These are phyloP conservation scores for Bretschneidera sinensis DNA, from an alignment of 345 rosid genomes.

Conservation along the genomic window DNA sequence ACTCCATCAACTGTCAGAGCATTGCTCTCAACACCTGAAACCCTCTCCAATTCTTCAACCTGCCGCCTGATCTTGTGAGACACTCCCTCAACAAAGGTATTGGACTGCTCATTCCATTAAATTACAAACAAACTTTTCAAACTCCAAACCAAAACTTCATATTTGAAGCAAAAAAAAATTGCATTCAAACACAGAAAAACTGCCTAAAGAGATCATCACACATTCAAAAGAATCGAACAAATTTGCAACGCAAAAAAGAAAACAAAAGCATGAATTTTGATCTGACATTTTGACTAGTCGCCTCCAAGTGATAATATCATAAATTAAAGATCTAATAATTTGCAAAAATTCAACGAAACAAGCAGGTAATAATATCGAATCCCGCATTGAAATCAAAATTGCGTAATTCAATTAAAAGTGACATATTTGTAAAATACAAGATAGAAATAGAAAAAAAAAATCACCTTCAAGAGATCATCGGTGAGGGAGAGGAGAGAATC, in stretches of 20 bases:
- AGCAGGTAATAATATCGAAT: no score
- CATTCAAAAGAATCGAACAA: neutral
- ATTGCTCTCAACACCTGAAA: conserved; percentile 74
- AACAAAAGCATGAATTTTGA: neutral
- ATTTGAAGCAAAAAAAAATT: no score
- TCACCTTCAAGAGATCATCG: conserved; percentile 93
- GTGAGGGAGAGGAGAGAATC: conserved; percentile 95
- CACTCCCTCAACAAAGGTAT: conserved; percentile 84
- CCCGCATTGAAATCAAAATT: no score
- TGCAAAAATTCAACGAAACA: no score
- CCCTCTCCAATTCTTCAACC: conserved; percentile 95
- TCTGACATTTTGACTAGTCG: neutral
- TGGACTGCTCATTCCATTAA: conserved; percentile 55
- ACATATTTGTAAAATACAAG: neutral
- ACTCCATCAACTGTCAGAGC: conserved; percentile 91
- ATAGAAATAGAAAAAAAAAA: neutral
- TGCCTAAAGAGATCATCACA: no score
- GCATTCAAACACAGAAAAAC: no score
- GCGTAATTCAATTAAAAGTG: conserved; percentile 8
- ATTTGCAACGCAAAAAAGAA: neutral
- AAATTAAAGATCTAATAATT: no score
- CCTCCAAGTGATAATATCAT: neutral
- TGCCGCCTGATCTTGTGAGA: conserved; percentile 96
- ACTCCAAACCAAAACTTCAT: no score
- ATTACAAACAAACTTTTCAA: conserved; percentile 11